Percentiles rank a stretch among this genome's conserved stretches.
These are phyloP conservation scores for Tuber brumale DNA, from an alignment of 495 filamentous ascomycete species.

Conservation along the genomic window DNA sequence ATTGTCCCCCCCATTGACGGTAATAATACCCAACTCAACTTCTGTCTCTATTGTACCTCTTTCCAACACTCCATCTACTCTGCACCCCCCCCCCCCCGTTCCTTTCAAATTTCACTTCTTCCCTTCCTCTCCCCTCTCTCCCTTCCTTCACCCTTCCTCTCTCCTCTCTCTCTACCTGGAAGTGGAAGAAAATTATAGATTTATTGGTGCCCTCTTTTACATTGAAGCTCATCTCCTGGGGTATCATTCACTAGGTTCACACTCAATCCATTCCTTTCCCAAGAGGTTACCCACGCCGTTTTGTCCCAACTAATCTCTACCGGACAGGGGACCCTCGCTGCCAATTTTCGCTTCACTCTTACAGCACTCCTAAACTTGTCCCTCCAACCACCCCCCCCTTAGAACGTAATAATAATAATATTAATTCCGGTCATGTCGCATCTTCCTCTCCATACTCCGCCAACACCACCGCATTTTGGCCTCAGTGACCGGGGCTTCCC, in stretches of 20 bases:
- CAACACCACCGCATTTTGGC: constrained; percentile 24
- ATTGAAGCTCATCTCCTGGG: neutral
- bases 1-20: constrained; percentile 9
- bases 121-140: neutral
- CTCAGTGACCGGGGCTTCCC: constrained; percentile 25
- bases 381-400: constrained; percentile 20
- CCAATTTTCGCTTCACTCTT: constrained; percentile 18
- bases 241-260: constrained; percentile 20
- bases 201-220: neutral
- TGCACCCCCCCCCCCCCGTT: neutral
- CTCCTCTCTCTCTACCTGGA: neutral
- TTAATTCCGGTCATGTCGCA: constrained; percentile 33
- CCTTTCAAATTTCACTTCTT: neutral
- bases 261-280: constrained; percentile 19
- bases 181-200: neutral
- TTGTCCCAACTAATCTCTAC: constrained; percentile 28
- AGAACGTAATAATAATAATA: constrained; percentile 35
- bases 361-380: neutral
- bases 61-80: neutral
- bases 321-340: constrained; percentile 19
- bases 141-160: neutral
- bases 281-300: constrained; percentile 11
- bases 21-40: constrained; percentile 12
- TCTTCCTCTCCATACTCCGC: constrained; percentile 24
- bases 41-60: no score